Evolutionary conservation across 192 early-diverging fungal genomes (phyloP), one percentile per base, ranked within the genome.

Genomic region (Geranomyces michiganensis): DNA sequence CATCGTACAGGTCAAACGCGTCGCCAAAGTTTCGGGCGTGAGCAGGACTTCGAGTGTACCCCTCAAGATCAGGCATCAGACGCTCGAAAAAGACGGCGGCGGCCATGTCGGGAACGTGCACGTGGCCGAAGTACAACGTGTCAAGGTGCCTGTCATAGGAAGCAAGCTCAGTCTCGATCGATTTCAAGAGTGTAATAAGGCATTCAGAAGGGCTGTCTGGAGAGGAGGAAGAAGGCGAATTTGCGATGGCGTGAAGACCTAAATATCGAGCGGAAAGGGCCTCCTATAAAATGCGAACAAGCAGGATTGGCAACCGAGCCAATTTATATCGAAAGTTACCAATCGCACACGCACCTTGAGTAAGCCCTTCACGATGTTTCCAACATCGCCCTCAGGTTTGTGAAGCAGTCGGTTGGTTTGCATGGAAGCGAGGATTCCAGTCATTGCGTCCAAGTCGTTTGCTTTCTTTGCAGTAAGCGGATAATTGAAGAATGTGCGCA

Each of bases 101-200:
- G 47, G 75, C 82, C 4, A 83, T 67, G n/a, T 75, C 62, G 0
- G 82, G 82, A 17, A 83, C 45, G 61, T 80, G 78, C 10, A 83
- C 64, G 59, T 70, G 30, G 30, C 59, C 44, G 53, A 62, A 75
- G 64, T 41, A 32, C 27, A 66, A 41, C 3, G 43, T 67, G 33
- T 78, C 74, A 26, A 76, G 62, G 15, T 66, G 33, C 22, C 41
- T 30, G 21, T 63, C 19, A 53, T 78, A 82, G 0, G 56, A 49
- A 27, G 65, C 67, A 12, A 82, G 65, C 44, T 79, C 77, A 15
- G 65, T 30, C 36, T 45, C n/a, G 6, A 76, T 45, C 3, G 72
- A 43, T 24, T 59, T 21, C 9, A 67, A 26, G 33, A 58, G 46
- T 3, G 30, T 22, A 10, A 68, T 71, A 8, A 78, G 29, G 9